A percentile compares a stretch with the other conserved stretches of the same genome.
These are phyloP conservation scores for Cladosporium sp. DNA, from an alignment of 2,329 filamentous ascomycete genomes.

Conservation along the genomic window DNA sequence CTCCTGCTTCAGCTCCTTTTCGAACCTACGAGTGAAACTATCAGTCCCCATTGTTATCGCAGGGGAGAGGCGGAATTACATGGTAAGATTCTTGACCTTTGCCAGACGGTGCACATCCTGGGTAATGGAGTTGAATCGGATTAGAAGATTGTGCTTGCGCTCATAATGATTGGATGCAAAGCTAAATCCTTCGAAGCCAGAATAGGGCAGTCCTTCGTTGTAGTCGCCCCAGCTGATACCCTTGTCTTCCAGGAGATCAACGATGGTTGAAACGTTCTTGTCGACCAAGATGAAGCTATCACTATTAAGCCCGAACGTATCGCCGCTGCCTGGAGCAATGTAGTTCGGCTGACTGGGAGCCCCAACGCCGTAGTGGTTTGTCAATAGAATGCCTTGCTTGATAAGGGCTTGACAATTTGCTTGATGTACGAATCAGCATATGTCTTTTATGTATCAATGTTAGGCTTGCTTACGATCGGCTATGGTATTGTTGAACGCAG, in stretches of 20 bases:
- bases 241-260: conserved; percentile 33
- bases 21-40: conserved; percentile 50
- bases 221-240: conserved; percentile 52
- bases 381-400: conserved; percentile 52
- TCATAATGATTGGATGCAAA: conserved; percentile 63
- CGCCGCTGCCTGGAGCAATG: conserved; percentile 58
- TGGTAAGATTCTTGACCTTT: conserved; percentile 65
- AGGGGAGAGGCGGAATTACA: too few species aligned
- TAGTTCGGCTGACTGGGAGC: conserved; percentile 73
- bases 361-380: conserved; percentile 46
- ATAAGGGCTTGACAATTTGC: conserved; percentile 1
- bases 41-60: too few species aligned
- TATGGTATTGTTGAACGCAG: conserved; percentile 56
- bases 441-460: not conserved
- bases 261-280: conserved; percentile 29
- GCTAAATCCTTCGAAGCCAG: conserved; percentile 59
- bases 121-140: conserved; percentile 58
- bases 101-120: conserved; percentile 53
- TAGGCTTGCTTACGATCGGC: conserved; percentile 42
- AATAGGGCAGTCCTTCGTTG: conserved; percentile 67
- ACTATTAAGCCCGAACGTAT: conserved; percentile 65
- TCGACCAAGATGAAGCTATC: conserved; percentile 51
- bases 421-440: not conserved
- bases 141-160: conserved; percentile 64
- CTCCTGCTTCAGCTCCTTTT: conserved; percentile 57